Evolutionary conservation across 75 land plant genomes (phyloP), one percentile per base, ranked within the genome.

Genomic region (Picea glauca): DNA sequence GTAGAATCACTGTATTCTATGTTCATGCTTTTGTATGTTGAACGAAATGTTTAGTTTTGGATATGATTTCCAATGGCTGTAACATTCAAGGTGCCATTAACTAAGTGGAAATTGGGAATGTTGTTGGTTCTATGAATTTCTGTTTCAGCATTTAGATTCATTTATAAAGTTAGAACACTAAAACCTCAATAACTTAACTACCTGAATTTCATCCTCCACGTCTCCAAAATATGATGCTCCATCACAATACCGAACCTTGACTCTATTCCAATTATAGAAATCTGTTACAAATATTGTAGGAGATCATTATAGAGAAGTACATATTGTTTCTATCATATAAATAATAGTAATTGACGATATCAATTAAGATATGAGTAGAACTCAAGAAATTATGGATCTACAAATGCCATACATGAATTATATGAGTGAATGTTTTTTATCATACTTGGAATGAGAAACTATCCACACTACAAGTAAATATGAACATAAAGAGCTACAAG

Each of bases 261-360:
- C 98, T 81, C 98, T 86, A 62, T 95, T 95, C 98, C 98, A 95
- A 82, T 91, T 91, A 83, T 73, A 89, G 78, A 93, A 95, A 84
- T 93, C 96, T 95, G 86, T 31, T 43, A 43, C 13, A 70, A n/a
- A n/a, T 20, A 43, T 13, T 70, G 26, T 35, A 3, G 43, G 43
- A 38, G 35, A 38, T 18, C 50, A 57, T 13, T 11, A 78, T 4
- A 78, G 21, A 23, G 33, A 56, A 58, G 31, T 15, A 68, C 3
- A 68, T 6, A 68, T 6, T 40, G 3, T 31, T 68, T 68, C 7
- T 43, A n/a, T 40, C 40, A 38, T 20, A 40, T 68, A 68, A 18
- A 35, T 38, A 9, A 68, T 20, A 38, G 12, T 35, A 40, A 68
- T 33, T 68, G n/a, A 15, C 43, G 23, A 43, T n/a, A 13, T 20